phyloP scores from a whole-genome alignment of 2,329 filamentous ascomycete genomes.

The Herpotrichia juniperi region DNA sequence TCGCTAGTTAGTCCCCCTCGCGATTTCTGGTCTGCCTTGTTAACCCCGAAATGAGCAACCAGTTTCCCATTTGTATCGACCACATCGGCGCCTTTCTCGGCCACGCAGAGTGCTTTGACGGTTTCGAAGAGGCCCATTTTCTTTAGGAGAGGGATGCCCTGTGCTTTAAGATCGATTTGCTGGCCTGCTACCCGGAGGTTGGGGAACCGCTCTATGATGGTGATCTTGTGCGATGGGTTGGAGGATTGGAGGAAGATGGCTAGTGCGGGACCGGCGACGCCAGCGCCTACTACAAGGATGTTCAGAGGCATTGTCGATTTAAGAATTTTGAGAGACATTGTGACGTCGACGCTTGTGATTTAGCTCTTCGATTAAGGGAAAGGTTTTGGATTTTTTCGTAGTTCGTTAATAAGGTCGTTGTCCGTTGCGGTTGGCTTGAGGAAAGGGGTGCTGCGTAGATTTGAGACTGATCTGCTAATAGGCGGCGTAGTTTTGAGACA shows the following conservation, averaged over 20 bases:
- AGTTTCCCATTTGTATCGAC: slow-evolving; percentile 49
- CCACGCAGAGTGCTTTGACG: slow-evolving; percentile 42
- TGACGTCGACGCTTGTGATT: no score
- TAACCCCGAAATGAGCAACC: slow-evolving; percentile 47
- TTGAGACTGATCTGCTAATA: no score
- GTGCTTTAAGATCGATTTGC: slow-evolving; percentile 59
- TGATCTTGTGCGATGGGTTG: slow-evolving; percentile 40
- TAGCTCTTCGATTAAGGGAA: no score
- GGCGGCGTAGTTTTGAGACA: no score
- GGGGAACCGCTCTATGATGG: slow-evolving; percentile 51
- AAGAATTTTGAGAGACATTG: background rate
- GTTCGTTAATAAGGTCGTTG: no score
- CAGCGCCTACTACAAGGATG: slow-evolving; percentile 37
- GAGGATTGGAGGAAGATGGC: slow-evolving; percentile 57
- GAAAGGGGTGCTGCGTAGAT: no score
- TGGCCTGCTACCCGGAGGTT: slow-evolving; percentile 54
- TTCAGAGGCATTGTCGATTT: slow-evolving; percentile 21
- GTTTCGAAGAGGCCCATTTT: slow-evolving; percentile 56
- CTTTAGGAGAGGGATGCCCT: slow-evolving; percentile 55
- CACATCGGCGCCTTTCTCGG: slow-evolving; percentile 52
- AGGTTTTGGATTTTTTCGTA: no score
- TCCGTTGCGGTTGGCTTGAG: no score
- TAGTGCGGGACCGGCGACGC: slow-evolving; percentile 45
- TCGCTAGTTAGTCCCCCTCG: slow-evolving; percentile 53
- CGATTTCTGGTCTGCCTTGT: slow-evolving; percentile 48